Conservation (phyloP, 129 eudicot genomes). For the Kitagawia praeruptora region DNA sequence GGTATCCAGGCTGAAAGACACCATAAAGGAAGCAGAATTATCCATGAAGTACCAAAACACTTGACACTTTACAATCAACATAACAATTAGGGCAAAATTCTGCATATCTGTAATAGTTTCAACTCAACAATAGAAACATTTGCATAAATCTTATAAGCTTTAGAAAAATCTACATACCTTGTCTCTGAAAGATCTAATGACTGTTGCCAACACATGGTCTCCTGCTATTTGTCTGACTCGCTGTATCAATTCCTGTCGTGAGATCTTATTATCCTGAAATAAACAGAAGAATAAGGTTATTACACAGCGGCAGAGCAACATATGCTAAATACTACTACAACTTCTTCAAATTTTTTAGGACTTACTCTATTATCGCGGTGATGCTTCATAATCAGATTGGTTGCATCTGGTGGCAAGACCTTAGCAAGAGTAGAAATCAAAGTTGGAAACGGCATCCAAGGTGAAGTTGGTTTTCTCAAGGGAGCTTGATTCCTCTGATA, state of each 20-base stretch:
- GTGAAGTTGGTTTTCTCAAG: slow-evolving; percentile 41
- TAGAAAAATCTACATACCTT: slow-evolving; percentile 16
- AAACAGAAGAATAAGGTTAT: slow-evolving; percentile 1
- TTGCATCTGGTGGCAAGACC: slow-evolving; percentile 39
- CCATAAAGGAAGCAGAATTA: not conserved
- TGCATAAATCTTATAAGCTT: no score
- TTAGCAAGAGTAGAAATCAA: slow-evolving; percentile 53
- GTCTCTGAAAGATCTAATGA: slow-evolving; percentile 33
- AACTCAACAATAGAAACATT: not conserved
- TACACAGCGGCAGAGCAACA: not conserved
- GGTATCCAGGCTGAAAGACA: not conserved
- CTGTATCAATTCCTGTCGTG: slow-evolving; percentile 42
- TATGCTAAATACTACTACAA: not conserved
- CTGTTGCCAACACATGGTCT: slow-evolving; percentile 38
- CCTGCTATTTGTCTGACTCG: slow-evolving; percentile 40
- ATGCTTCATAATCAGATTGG: slow-evolving; percentile 34
- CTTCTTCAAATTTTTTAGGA: not conserved
- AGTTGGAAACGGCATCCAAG: slow-evolving; percentile 69
- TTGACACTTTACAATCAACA: not conserved
- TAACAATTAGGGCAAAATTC: not conserved
- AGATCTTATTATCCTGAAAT: slow-evolving; percentile 45
- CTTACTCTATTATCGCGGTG: slow-evolving; percentile 46
- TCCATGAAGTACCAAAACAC: not conserved
- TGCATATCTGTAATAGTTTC: not conserved
- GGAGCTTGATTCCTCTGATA: slow-evolving; percentile 14